Base-by-base conservation (phyloP, 2,329 filamentous ascomycete species). In the Coniochaeta hoffmannii region DNA sequence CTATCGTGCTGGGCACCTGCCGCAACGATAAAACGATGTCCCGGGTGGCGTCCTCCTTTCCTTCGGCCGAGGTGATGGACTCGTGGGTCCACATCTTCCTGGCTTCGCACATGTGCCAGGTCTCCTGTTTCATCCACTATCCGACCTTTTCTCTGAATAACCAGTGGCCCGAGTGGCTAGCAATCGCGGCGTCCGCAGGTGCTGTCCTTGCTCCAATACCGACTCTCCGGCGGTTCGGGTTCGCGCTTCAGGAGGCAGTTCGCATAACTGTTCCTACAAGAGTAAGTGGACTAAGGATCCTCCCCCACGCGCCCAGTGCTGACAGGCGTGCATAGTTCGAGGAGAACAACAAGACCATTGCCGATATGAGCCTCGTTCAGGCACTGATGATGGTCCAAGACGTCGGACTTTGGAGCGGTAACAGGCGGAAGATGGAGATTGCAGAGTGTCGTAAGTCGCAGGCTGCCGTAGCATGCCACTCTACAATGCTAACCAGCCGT, bases 91-190 rank as follows among this genome's bases (percentile, higher is more conserved):
- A 86, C 57, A 78, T 81, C 58, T 87, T 81, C 58, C 69, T 86
- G 19, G 78, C 80, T 1, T 75, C 76, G 1, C 80, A 85, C 44
- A 70, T 75, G 26, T 77, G 82, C 50, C 75, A 83, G 57, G 74
- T 83, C 0, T 81, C 80, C 50, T 73, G 76, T 49, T 87, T 78
- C 73, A 78, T 88, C 56, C 85, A 88, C 66, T 76, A 82, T 49
- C 77, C 81, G 1, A 82, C 81, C 0, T 79, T 87, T 36, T 76
- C 73, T 1, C 73, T 84, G 8, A 80, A 80, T 17, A 70, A 72
- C 2, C 75, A 81, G 56, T 75, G 75, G 57, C 78, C 83, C 0
- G 82, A 86, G 60, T 80, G 85, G 67, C 71, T 87, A 14, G 81
- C 78, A 6, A 74, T 76, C n/a, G 77, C 83, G 3, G 77, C 81